phyloP scores from a whole-genome alignment of 2,329 filamentous ascomycete species.

The Saccharata proteae region DNA sequence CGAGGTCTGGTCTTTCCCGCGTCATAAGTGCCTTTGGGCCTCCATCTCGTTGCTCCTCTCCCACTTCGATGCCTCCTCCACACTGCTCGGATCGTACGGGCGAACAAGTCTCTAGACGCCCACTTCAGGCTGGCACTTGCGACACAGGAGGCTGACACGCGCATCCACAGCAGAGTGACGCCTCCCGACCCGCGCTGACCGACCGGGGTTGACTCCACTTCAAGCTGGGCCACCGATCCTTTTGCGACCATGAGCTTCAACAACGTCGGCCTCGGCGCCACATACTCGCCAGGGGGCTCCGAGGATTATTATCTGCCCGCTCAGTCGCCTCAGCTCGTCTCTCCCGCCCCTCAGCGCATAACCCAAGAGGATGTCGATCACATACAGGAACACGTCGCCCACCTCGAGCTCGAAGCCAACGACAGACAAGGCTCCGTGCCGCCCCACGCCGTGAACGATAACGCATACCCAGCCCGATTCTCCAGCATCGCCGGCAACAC shows the following conservation, averaged over 20 bases:
- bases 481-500: slow-evolving; percentile 2
- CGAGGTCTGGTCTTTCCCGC: too few species aligned
- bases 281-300: slow-evolving; percentile 54
- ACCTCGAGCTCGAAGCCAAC: slow-evolving; percentile 73
- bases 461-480: background rate
- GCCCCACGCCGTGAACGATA: slow-evolving; percentile 11
- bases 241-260: slow-evolving; percentile 8
- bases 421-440: slow-evolving; percentile 23
- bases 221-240: too few species aligned
- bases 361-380: slow-evolving; percentile 81
- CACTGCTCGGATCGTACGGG: too few species aligned
- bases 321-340: slow-evolving; percentile 48
- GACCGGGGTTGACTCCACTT: slow-evolving; percentile 4
- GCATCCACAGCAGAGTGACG: too few species aligned
- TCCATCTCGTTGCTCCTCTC: too few species aligned
- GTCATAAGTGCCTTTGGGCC: too few species aligned
- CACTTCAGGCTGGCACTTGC: too few species aligned
- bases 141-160: slow-evolving; percentile 7
- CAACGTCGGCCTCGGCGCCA: slow-evolving; percentile 31
- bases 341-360: slow-evolving; percentile 63
- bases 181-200: slow-evolving; percentile 4
- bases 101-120: too few species aligned
- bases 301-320: slow-evolving; percentile 56
- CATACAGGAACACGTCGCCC: slow-evolving; percentile 82
- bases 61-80: background rate